Percentiles rank a stretch among this genome's conserved stretches.
Evolutionary conservation across 2,329 filamentous ascomycete genomes (phyloP).

Genomic region (Monosporascus sp.): DNA sequence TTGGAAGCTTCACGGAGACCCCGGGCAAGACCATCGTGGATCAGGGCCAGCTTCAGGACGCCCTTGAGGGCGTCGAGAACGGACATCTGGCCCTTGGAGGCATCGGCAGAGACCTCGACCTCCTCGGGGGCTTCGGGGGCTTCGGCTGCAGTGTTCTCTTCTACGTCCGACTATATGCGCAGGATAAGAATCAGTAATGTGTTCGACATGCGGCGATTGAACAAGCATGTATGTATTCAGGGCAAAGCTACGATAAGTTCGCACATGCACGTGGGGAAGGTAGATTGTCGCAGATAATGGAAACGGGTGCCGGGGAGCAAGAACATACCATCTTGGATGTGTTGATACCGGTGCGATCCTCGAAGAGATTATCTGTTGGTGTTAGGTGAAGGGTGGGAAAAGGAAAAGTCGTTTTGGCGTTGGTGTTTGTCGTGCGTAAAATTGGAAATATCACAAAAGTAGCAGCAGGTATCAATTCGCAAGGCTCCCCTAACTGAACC

Average conservation of each 20-base stretch:
- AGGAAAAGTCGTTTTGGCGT: conserved; percentile 17
- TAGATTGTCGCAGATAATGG: neutral
- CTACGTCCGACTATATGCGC: conserved; percentile 88
- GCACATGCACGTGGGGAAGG: neutral
- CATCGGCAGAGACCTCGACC: conserved; percentile 94
- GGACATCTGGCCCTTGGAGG: conserved; percentile 88
- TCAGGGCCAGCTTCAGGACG: conserved; percentile 95
- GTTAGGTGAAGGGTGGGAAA: conserved; percentile 4
- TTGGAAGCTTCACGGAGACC: conserved; percentile 98
- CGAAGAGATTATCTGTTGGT: conserved; percentile 48
- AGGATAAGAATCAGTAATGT: conserved; percentile 13
- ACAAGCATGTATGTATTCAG: conserved; percentile 5
- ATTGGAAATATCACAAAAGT: conserved; percentile 21
- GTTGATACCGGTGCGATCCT: conserved; percentile 60
- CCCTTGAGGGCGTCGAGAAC: conserved; percentile 98
- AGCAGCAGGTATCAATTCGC: conserved; percentile 6
- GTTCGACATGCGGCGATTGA: conserved; percentile 9
- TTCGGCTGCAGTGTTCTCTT: conserved; percentile 91
- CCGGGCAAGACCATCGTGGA: conserved; percentile 98
- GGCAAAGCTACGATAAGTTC: conserved; percentile 4
- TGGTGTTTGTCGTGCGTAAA: conserved; percentile 8
- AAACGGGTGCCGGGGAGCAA: neutral
- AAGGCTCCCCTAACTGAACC: conserved; percentile 4
- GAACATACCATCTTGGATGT: conserved; percentile 57
- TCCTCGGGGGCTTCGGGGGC: conserved; percentile 78